These are phyloP conservation scores for Bipolaris victoriae DNA, from an alignment of 2,329 filamentous ascomycete species.

Conservation along the genomic window DNA sequence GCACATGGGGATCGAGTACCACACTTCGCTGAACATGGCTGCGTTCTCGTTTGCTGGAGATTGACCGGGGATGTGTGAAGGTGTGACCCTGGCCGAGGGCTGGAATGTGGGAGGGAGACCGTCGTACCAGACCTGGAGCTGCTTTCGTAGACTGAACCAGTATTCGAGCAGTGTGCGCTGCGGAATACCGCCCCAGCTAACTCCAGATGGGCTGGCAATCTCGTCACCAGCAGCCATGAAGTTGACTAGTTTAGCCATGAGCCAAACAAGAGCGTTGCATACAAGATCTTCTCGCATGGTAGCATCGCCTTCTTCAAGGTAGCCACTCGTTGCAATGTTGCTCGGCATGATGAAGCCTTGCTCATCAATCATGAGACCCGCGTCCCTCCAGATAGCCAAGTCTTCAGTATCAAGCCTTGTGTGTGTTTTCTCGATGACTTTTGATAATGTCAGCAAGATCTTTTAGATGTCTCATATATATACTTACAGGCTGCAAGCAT, in stretches of 20 bases:
- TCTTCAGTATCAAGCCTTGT: slow-evolving; percentile 68
- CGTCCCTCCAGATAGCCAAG: slow-evolving; percentile 67
- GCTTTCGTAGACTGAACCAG: slow-evolving; percentile 62
- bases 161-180: slow-evolving; percentile 58
- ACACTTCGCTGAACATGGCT: slow-evolving; percentile 61
- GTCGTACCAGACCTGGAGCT: slow-evolving; percentile 65
- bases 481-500: slow-evolving; percentile 66
- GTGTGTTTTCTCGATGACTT: slow-evolving; percentile 65
- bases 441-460: slow-evolving; percentile 11
- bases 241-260: slow-evolving; percentile 70
- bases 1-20: slow-evolving; percentile 69
- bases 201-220: slow-evolving; percentile 48
- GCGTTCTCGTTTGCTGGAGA: slow-evolving; percentile 39
- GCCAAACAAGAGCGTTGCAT: slow-evolving; percentile 69
- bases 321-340: slow-evolving; percentile 48
- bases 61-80: slow-evolving; percentile 33
- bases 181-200: slow-evolving; percentile 54
- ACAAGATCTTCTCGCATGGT: slow-evolving; percentile 68
- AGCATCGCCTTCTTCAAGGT: slow-evolving; percentile 54
- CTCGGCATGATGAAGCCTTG: slow-evolving; percentile 59
- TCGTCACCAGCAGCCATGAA: slow-evolving; percentile 65
- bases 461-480: neutral
- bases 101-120: slow-evolving; percentile 66
- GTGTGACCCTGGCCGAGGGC: slow-evolving; percentile 59
- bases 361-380: slow-evolving; percentile 64